Evolutionary conservation across 192 early-diverging fungal species (phyloP).

Genomic region (Coemansia sp.): DNA sequence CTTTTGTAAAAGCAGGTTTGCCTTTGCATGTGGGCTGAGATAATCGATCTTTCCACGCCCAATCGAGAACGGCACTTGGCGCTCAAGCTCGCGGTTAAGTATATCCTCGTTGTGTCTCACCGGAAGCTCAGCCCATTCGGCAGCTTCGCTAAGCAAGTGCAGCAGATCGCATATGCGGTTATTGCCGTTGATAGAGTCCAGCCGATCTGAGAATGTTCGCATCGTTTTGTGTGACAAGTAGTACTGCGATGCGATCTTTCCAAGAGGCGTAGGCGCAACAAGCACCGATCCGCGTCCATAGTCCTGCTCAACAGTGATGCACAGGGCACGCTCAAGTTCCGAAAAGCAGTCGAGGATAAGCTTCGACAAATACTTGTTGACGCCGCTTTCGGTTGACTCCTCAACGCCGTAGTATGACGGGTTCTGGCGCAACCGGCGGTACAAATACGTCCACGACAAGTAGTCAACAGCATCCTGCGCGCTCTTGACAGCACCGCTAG

Average conservation of each 20-base stretch:
- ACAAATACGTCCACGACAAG: slow-evolving; percentile 96
- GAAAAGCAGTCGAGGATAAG: slow-evolving; percentile 71
- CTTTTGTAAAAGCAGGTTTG: slow-evolving; percentile 85
- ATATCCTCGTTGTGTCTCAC: slow-evolving; percentile 95
- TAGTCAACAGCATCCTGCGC: slow-evolving; percentile 96
- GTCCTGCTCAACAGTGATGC: slow-evolving; percentile 62
- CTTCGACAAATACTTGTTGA: slow-evolving; percentile 78
- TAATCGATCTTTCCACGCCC: slow-evolving; percentile 56
- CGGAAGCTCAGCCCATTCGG: slow-evolving; percentile 89
- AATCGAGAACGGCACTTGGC: slow-evolving; percentile 67
- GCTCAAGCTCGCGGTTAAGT: slow-evolving; percentile 80
- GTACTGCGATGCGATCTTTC: slow-evolving; percentile 87
- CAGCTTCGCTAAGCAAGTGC: slow-evolving; percentile 74
- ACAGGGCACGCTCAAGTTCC: slow-evolving; percentile 68
- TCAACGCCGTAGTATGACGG: slow-evolving; percentile 94
- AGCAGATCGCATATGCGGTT: slow-evolving; percentile 68
- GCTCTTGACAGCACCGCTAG: slow-evolving; percentile 77
- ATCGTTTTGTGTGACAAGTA: slow-evolving; percentile 87
- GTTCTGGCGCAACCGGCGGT: slow-evolving; percentile 87
- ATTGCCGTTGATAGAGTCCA: slow-evolving; percentile 41
- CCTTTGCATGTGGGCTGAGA: slow-evolving; percentile 87
- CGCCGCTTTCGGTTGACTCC: slow-evolving; percentile 64
- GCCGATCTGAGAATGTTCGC: slow-evolving; percentile 60
- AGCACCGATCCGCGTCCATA: slow-evolving; percentile 15
- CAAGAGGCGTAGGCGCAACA: slow-evolving; percentile 71